Base-by-base conservation (phyloP, 208 protist genomes). In the Trypanosoma rangeli region DNA sequence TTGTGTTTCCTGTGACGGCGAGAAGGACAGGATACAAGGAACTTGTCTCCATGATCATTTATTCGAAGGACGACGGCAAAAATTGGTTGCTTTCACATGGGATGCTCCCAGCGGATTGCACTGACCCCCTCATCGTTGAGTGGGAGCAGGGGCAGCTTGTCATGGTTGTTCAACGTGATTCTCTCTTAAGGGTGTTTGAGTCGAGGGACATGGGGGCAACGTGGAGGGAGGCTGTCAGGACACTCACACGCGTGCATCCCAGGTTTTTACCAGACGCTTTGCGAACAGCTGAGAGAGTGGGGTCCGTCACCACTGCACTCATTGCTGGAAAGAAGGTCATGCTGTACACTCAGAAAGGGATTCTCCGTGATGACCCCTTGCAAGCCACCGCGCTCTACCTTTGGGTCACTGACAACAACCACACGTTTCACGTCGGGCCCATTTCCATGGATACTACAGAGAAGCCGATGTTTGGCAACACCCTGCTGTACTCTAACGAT, bases 381-480 rank as follows among this genome's bases (percentile, higher is more conserved):
- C n/a, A 39, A 18, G 16, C 13, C 7, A 20, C 5, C 18, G 7
- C 46, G 31, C 63, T 68, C n/a, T 49, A 28, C 20, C 50, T 68
- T 20, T 68, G 63, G 63, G 33, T 68, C 5, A 68, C 49, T 10
- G 63, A 68, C 33, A 46, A 44, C 31, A 68, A 58, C n/a, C 63
- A 49, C 16, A 58, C 35, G n/a, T 33, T 46, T 37, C 20, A 29
- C 28, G 44, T 68, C 10, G 63, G 63, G 13, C 24, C 44, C 3
- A 44, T 60, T 52, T 49, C 33, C 16, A n/a, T 48, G 24, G 49
- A 60, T 35, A 16, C 44, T 28, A n/a, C 12, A 18, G 52, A 4
- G 3, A 20, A n/a, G 20, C 42, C 15, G 24, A 16, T 5, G 20
- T 16, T 50, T 22, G 46, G 10, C 46, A 50, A 37, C 39, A 39